Percentiles rank a stretch among this genome's conserved stretches.
phyloP scores from a whole-genome alignment of 2,329 filamentous ascomycete genomes.

The Aspergillus sp. region DNA sequence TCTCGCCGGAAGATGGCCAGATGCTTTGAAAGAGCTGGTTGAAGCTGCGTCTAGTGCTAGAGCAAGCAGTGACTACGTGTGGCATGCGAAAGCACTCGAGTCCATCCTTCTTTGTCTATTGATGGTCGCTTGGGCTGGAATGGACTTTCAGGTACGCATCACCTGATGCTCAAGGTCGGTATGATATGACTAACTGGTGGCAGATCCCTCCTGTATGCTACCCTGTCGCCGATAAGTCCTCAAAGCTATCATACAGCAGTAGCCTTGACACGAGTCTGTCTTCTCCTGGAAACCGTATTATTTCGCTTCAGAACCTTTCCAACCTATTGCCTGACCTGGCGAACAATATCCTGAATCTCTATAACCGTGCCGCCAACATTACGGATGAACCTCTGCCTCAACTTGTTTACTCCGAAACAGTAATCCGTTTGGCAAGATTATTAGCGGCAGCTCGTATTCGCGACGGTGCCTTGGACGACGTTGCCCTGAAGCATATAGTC shows the following conservation, averaged over 20 bases:
- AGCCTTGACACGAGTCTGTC: conserved; percentile 44
- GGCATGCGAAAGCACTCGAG: conserved; percentile 94
- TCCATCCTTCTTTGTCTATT: conserved; percentile 80
- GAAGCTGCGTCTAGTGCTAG: conserved; percentile 78
- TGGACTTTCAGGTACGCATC: conserved; percentile 66
- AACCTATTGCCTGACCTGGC: conserved; percentile 58
- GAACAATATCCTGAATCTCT: conserved; percentile 59
- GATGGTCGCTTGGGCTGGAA: conserved; percentile 78
- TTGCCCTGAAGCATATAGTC: conserved; percentile 62
- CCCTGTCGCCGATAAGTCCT: conserved; percentile 52
- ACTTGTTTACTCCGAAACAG: conserved; percentile 58
- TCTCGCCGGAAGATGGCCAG: conserved; percentile 84
- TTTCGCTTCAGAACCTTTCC: conserved; percentile 53
- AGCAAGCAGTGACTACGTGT: conserved; percentile 85
- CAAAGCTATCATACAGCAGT: conserved; percentile 45
- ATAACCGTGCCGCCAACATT: conserved; percentile 55
- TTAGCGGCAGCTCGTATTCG: conserved; percentile 54
- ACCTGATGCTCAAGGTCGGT: neutral
- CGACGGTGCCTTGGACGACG: conserved; percentile 53
- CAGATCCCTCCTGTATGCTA: conserved; percentile 58
- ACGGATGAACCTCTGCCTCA: conserved; percentile 56
- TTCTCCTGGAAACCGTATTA: conserved; percentile 50
- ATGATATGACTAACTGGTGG: conserved; percentile 12
- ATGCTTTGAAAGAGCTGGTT: conserved; percentile 79
- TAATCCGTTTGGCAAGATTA: conserved; percentile 57